Evolutionary conservation across 176 grass and related monocot genomes (phyloP), one percentile per base, ranked within the genome.

Genomic region (Carex parvula): DNA sequence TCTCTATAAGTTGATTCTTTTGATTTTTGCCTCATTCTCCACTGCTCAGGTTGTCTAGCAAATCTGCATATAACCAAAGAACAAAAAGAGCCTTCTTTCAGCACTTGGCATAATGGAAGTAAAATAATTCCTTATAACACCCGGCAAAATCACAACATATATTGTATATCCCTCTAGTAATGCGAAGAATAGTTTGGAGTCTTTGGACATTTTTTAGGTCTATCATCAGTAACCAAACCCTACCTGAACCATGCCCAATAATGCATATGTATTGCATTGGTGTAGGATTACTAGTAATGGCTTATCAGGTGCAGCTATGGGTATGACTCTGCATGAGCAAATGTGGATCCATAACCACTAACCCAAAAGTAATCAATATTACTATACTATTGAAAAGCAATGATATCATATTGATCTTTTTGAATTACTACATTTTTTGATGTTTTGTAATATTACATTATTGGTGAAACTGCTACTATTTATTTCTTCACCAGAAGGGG

Each of bases 21-120:
- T 17, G 89, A 93, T 86, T 85, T 86, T 88, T 88, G 96, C 24
- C 70, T 87, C 18, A 84, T 62, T 71, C 87, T 95, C 93, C 93
- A 98, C 64, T 98, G 96, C 12, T 98, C 88, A 33, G 92, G 96
- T 60, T 90, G 70, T 89, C 93, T 95, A 75, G 91, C 81, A 90
- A 91, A 93, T 89, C 95, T 98, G 79, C 57, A 79, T 26, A 6
- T 3, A 15, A 61, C 56, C 17, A 81, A 84, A 1, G 11, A 71
- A 60, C 5, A 67, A 64, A 76, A 66, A 4, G 30, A 55, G 8
- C 75, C 14, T 53, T 21, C 61, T 79, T 58, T 60, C 60, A 70
- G 37, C 52, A 72, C 17, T 44, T 11, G 33, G 5, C 5, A 17
- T 15, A 29, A 55, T 8, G n/a, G 7, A 77, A 77, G 14, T 22